Percentiles rank a stretch among this genome's conserved stretches.
phyloP scores from a whole-genome alignment of 192 early-diverging fungal genomes.

The Coemansia guatemalensis region DNA sequence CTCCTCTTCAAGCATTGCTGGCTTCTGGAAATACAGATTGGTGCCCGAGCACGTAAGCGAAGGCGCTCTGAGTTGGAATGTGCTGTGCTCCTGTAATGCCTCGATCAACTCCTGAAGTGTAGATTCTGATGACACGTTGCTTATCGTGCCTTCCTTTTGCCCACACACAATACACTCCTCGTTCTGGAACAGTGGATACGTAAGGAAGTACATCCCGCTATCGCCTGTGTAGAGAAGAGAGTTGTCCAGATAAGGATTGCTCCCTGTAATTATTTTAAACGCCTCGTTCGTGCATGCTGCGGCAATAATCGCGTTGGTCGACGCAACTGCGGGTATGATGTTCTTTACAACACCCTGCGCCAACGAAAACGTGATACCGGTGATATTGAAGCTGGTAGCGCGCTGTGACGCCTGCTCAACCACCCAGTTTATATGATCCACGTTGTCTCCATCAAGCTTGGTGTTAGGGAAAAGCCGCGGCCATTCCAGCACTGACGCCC shows the following conservation, averaged over 20 bases:
- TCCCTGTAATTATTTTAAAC: slow-evolving; percentile 83
- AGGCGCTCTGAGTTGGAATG: slow-evolving; percentile 84
- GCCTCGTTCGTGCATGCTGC: slow-evolving; percentile 94
- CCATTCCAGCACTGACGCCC: slow-evolving; percentile 93
- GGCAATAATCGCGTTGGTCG: slow-evolving; percentile 81
- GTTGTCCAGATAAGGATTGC: slow-evolving; percentile 80
- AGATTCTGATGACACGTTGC: slow-evolving; percentile 49
- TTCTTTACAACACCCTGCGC: slow-evolving; percentile 98
- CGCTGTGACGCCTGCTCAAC: slow-evolving; percentile 64
- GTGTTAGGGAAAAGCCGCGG: slow-evolving; percentile 74
- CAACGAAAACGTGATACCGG: slow-evolving; percentile 84
- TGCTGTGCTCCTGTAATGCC: slow-evolving; percentile 67
- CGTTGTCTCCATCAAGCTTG: slow-evolving; percentile 78
- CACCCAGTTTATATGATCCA: slow-evolving; percentile 76
- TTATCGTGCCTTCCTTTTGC: slow-evolving; percentile 54
- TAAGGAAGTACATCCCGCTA: slow-evolving; percentile 86
- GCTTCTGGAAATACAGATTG: slow-evolving; percentile 87
- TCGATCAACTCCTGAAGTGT: slow-evolving; percentile 86
- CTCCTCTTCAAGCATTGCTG: slow-evolving; percentile 70
- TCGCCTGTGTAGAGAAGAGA: slow-evolving; percentile 98
- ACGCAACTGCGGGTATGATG: slow-evolving; percentile 96
- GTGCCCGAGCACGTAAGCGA: slow-evolving; percentile 60
- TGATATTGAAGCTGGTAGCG: slow-evolving; percentile 81
- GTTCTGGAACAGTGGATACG: slow-evolving; percentile 80
- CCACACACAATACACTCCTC: slow-evolving; percentile 94